Evolutionary conservation across 306 rosid species (phyloP).

Genomic region (Fagus crenata): DNA sequence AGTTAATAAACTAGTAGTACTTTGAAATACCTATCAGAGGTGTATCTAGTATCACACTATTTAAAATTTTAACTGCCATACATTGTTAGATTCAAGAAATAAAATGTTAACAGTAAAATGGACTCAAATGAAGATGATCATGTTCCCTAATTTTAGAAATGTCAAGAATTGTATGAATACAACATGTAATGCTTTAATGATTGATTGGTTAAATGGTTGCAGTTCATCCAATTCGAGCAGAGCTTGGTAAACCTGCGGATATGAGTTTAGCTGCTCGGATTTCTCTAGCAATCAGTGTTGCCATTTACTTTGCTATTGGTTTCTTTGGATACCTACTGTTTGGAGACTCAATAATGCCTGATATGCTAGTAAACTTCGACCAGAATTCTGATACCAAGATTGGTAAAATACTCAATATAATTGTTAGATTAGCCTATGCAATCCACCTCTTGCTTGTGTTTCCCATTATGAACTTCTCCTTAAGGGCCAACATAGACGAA

Average conservation of each 20-base stretch:
- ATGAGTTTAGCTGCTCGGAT: slow-evolving; percentile 71
- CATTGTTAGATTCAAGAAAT: no score
- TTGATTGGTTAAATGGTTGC: slow-evolving; percentile 14
- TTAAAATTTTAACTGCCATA: no score
- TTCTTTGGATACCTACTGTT: slow-evolving; percentile 85
- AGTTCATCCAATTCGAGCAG: slow-evolving; percentile 93
- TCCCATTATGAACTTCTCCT: slow-evolving; percentile 76
- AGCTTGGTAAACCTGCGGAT: slow-evolving; percentile 64
- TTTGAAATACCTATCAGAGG: no score
- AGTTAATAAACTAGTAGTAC: no score
- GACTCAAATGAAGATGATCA: no score
- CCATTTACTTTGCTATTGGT: slow-evolving; percentile 64
- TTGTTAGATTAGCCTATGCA: slow-evolving; percentile 83
- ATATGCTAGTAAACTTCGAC: slow-evolving; percentile 81
- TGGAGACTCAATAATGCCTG: slow-evolving; percentile 76
- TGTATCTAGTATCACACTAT: no score
- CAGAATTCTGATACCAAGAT: slow-evolving; percentile 48
- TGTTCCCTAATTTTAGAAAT: no score
- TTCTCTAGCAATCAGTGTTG: slow-evolving; percentile 62
- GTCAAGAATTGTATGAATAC: no score
- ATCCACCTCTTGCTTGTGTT: slow-evolving; percentile 84
- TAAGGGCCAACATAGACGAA: slow-evolving; percentile 82
- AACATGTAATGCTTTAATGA: no score
- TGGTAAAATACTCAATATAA: slow-evolving; percentile 59
- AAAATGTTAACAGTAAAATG: no score